Evolutionary conservation across 2,329 filamentous ascomycete species (phyloP).

Genomic region (Akanthomyces lecanii): DNA sequence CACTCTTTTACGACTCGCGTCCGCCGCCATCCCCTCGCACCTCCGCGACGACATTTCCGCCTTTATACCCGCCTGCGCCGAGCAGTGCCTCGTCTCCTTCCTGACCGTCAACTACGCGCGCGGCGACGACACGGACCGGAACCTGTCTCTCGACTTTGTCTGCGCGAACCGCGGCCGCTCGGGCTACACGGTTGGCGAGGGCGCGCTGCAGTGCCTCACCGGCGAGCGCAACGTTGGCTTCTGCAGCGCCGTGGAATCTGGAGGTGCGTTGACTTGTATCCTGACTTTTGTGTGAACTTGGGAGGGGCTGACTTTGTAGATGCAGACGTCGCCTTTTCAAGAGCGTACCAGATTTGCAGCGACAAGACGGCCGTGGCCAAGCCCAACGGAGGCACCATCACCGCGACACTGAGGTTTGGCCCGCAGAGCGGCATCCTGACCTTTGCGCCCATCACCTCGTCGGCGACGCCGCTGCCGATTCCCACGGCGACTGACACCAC

Average conservation of each 20-base stretch:
- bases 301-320: background rate
- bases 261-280: slow-evolving; percentile 22
- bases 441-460: slow-evolving; percentile 24
- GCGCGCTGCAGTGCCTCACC: slow-evolving; percentile 61
- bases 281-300: background rate
- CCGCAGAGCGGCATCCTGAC: slow-evolving; percentile 27
- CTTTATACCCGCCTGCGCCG: slow-evolving; percentile 55
- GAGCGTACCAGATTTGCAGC: slow-evolving; percentile 57
- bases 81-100: slow-evolving; percentile 59
- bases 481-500: background rate
- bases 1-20: slow-evolving; percentile 19
- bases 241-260: slow-evolving; percentile 46
- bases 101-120: slow-evolving; percentile 54
- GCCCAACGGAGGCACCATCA: slow-evolving; percentile 56
- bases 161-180: slow-evolving; percentile 56
- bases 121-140: slow-evolving; percentile 42
- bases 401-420: slow-evolving; percentile 48
- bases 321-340: slow-evolving; percentile 39
- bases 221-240: slow-evolving; percentile 45
- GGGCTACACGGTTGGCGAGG: slow-evolving; percentile 69
- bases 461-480: background rate
- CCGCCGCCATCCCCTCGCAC: slow-evolving; percentile 20
- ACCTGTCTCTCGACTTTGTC: slow-evolving; percentile 56
- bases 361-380: slow-evolving; percentile 45
- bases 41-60: slow-evolving; percentile 37